Conservation (phyloP, 169 alveolate species). For the Plasmodium gonderi region DNA sequence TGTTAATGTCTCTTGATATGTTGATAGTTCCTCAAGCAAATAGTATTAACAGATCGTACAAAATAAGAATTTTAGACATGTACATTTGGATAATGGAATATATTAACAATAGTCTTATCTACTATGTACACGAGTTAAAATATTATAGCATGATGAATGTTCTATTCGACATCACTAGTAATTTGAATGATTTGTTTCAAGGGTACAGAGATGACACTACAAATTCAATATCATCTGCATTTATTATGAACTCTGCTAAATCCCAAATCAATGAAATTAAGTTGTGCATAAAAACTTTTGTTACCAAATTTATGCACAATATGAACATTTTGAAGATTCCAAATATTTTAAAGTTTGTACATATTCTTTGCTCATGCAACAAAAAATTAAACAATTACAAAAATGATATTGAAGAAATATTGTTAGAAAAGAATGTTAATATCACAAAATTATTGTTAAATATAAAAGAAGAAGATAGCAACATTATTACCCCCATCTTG, state of each 20-base stretch:
- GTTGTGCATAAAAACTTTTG: constrained; percentile 9
- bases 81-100: constrained; percentile 40
- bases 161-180: constrained; percentile 15
- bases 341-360: constrained; percentile 39
- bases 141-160: background rate
- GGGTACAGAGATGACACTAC: background rate
- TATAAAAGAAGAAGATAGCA: constrained; percentile 66
- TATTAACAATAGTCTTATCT: background rate
- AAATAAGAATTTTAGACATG: constrained; percentile 7
- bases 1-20: constrained; percentile 12
- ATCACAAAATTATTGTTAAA: constrained; percentile 56
- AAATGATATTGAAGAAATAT: constrained; percentile 59
- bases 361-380: constrained; percentile 41
- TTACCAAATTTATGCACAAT: constrained; percentile 20
- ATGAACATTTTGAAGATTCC: constrained; percentile 15
- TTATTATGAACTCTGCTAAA: background rate
- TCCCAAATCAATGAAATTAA: background rate
- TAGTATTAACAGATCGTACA: constrained; percentile 4
- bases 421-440: constrained; percentile 13
- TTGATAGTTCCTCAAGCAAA: constrained; percentile 6
- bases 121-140: constrained; percentile 35
- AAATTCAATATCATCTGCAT: background rate
- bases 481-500: constrained; percentile 36
- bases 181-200: constrained; percentile 13
- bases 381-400: constrained; percentile 42